phyloP scores from a whole-genome alignment of 2,329 filamentous ascomycete genomes.

The Neofusicoccum laricinum region DNA sequence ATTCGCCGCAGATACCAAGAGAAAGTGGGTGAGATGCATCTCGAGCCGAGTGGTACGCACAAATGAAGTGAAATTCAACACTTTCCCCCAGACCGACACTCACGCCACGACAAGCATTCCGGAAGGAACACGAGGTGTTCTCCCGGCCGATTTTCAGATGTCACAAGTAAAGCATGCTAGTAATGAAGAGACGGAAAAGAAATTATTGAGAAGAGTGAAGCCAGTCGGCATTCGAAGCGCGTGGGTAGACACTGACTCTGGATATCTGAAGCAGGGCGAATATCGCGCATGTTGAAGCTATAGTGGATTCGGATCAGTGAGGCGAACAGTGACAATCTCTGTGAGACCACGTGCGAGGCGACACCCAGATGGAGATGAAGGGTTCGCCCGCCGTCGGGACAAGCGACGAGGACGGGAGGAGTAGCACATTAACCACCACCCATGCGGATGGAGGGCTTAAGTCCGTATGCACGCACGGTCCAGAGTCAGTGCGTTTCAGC shows the following conservation, averaged over 20 bases:
- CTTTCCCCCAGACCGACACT: not conserved
- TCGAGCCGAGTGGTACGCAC: slow-evolving; percentile 3
- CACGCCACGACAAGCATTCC: not conserved
- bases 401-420: not conserved
- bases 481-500: slow-evolving; percentile 3
- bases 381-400: not conserved
- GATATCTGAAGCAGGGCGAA: not conserved
- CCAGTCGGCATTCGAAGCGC: not conserved
- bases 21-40: not conserved
- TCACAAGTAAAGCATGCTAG: slow-evolving; percentile 2
- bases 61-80: slow-evolving; percentile 11
- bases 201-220: not conserved
- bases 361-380: slow-evolving; percentile 3
- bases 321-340: slow-evolving; percentile 1
- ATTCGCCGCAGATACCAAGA: not conserved
- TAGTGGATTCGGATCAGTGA: not conserved
- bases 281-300: not conserved
- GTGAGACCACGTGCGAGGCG: not conserved
- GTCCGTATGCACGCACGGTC: slow-evolving; percentile 11
- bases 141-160: not conserved
- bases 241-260: not conserved
- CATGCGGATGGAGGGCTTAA: slow-evolving; percentile 3
- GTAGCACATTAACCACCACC: slow-evolving; percentile 4
- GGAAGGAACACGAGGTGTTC: not conserved
- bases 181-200: not conserved